Conservation (phyloP, 305 asterid species). For the Solanum aculeatissimum region DNA sequence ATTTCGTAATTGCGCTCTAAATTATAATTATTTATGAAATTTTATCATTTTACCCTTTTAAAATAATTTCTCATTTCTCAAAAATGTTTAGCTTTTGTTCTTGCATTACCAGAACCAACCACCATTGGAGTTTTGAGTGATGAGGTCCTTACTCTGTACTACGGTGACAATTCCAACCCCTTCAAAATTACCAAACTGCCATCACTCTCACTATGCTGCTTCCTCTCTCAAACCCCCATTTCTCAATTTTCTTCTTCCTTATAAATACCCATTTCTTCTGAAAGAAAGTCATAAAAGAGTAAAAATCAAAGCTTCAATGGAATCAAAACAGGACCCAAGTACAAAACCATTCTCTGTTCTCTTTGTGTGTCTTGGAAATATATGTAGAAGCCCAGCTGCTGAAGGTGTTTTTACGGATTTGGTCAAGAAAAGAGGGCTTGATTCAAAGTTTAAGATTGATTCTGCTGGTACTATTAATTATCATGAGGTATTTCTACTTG, state of each 20-base stretch:
- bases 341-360: slow-evolving; percentile 59
- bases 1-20: neutral
- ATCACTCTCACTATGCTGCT: neutral
- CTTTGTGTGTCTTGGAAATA: slow-evolving; percentile 94
- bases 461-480: slow-evolving; percentile 89
- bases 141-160: slow-evolving; percentile 27
- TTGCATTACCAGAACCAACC: neutral
- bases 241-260: neutral
- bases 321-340: slow-evolving; percentile 15
- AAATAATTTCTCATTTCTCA: neutral
- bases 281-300: slow-evolving; percentile 1
- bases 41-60: neutral
- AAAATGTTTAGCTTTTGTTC: neutral
- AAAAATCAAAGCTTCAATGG: slow-evolving; percentile 42
- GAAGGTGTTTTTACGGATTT: slow-evolving; percentile 53
- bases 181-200: slow-evolving; percentile 24
- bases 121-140: slow-evolving; percentile 3
- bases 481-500: slow-evolving; percentile 14
- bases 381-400: slow-evolving; percentile 57
- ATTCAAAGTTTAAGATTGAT: slow-evolving; percentile 53
- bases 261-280: slow-evolving; percentile 10
- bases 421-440: slow-evolving; percentile 45
- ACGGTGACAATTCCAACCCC: slow-evolving; percentile 1
- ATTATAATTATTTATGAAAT: neutral
- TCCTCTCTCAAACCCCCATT: neutral